Conservation (phyloP, 345 rosid genomes). For the Ceriops tagal region DNA sequence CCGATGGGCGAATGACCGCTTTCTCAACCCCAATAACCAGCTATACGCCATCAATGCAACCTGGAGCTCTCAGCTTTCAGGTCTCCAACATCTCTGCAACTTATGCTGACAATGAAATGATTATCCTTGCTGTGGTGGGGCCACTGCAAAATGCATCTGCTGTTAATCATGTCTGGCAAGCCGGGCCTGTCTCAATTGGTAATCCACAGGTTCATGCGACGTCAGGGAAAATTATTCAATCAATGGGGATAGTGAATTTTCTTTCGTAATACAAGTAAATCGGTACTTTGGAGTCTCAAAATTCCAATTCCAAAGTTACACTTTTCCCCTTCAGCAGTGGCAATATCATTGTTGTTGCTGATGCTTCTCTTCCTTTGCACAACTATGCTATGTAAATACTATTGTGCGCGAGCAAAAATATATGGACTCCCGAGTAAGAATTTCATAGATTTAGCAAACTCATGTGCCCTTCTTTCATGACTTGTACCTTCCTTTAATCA, state of each 20-base stretch:
- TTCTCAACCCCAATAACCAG: slow-evolving; percentile 20
- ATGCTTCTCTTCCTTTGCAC: too few species aligned
- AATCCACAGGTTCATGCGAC: slow-evolving; percentile 10
- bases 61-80: slow-evolving; percentile 18
- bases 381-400: too few species aligned
- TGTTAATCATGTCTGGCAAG: slow-evolving; percentile 31
- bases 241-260: slow-evolving; percentile 24
- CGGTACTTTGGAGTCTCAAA: too few species aligned
- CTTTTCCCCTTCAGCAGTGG: too few species aligned
- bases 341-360: too few species aligned
- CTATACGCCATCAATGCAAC: slow-evolving; percentile 12
- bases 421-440: too few species aligned
- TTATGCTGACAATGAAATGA: slow-evolving; percentile 19
- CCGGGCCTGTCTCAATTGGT: slow-evolving; percentile 19
- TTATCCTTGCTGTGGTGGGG: slow-evolving; percentile 17
- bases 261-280: not conserved
- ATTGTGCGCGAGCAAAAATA: too few species aligned
- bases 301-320: too few species aligned
- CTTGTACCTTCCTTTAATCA: too few species aligned
- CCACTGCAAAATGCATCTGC: slow-evolving; percentile 13
- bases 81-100: slow-evolving; percentile 25
- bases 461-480: too few species aligned
- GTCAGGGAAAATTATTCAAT: slow-evolving; percentile 5
- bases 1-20: slow-evolving; percentile 12
- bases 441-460: too few species aligned